These are phyloP conservation scores for Hanseniaspora occidentalis DNA, from an alignment of 805 yeast genomes.

Conservation along the genomic window DNA sequence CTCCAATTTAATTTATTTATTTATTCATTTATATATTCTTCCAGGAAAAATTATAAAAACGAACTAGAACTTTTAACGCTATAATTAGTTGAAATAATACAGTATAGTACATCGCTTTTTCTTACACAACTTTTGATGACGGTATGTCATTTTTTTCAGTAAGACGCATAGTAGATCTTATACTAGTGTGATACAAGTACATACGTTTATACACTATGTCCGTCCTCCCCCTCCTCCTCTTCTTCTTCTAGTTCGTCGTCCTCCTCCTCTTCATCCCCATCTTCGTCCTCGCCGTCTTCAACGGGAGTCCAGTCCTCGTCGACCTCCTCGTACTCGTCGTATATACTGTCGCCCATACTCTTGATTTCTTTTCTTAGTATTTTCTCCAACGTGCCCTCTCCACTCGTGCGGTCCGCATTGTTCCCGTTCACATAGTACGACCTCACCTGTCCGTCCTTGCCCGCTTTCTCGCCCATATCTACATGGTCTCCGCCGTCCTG, in stretches of 20 bases:
- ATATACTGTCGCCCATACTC: no score
- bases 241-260: slow-evolving; percentile 1
- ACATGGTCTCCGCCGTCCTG: slow-evolving; percentile 4
- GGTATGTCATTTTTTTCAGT: no score
- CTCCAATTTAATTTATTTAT: no score
- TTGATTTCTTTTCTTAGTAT: no score
- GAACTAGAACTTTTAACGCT: no score
- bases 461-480: slow-evolving; percentile 5
- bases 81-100: no score
- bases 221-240: slow-evolving; percentile 1
- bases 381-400: slow-evolving; percentile 1
- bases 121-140: no score
- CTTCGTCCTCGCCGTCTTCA: slow-evolving; percentile 4
- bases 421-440: not conserved
- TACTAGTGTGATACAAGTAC: slow-evolving; percentile 2
- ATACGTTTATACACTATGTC: slow-evolving; percentile 3
- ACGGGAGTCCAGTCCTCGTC: no score
- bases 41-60: no score
- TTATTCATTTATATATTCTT: no score
- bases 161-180: no score
- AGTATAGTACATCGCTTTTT: no score
- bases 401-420: not conserved
- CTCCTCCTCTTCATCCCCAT: slow-evolving; percentile 3
- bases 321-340: slow-evolving; percentile 4
- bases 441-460: slow-evolving; percentile 1